phyloP scores from a whole-genome alignment of 306 rosid species.

The Parietaria judaica region DNA sequence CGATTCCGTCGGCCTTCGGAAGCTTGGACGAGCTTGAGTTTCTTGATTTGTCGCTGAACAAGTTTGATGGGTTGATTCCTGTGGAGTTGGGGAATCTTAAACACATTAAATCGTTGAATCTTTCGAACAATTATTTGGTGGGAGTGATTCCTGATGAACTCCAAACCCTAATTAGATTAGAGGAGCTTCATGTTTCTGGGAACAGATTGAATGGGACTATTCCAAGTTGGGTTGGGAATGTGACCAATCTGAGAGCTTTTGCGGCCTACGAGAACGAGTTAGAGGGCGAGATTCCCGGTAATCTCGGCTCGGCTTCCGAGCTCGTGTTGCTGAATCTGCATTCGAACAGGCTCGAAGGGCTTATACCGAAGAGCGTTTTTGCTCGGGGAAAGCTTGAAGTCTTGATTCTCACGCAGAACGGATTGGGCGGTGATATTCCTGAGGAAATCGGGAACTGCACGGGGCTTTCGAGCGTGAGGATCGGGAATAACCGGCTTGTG shows the following conservation, averaged over 20 bases:
- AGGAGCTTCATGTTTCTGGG: conserved; percentile 76
- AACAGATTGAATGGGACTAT: conserved; percentile 72
- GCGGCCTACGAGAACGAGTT: conserved; percentile 84
- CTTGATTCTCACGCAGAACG: conserved; percentile 87
- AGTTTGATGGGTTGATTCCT: conserved; percentile 78
- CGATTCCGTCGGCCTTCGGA: conserved; percentile 60
- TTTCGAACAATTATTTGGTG: conserved; percentile 67
- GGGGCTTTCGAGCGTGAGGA: conserved; percentile 38
- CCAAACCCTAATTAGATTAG: conserved; percentile 46
- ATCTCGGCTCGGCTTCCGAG: conserved; percentile 58
- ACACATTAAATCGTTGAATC: conserved; percentile 72
- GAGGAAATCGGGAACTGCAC: conserved; percentile 45
- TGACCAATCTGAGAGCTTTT: conserved; percentile 65
- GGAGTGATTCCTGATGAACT: conserved; percentile 80
- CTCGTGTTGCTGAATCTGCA: conserved; percentile 86
- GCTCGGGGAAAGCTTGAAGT: conserved; percentile 64
- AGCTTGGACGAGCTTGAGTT: conserved; percentile 71
- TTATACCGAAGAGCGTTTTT: conserved; percentile 75
- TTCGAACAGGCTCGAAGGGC: conserved; percentile 77
- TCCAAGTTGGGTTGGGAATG: conserved; percentile 79
- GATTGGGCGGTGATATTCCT: conserved; percentile 37
- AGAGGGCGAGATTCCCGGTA: conserved; percentile 66
- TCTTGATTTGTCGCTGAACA: conserved; percentile 77
- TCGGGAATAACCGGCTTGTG: conserved; percentile 40
- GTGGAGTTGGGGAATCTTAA: conserved; percentile 56